Conservation (phyloP, 495 filamentous ascomycete species). For the Neurospora tetraspora region DNA sequence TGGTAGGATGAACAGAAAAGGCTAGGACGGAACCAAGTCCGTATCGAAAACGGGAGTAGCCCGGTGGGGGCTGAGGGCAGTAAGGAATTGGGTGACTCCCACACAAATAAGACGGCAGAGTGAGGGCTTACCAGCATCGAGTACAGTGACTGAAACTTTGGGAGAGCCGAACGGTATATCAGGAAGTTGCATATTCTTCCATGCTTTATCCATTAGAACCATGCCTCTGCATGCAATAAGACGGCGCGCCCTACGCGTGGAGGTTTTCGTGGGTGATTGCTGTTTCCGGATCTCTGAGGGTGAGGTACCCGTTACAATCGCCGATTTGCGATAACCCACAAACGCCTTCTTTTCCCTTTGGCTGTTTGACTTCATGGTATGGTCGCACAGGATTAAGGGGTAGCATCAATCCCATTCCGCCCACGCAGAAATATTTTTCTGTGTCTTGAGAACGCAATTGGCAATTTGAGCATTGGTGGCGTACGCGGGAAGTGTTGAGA, state of each 20-base stretch:
- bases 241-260: background rate
- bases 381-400: background rate
- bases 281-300: background rate
- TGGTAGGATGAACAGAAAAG: background rate
- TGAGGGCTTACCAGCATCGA: background rate
- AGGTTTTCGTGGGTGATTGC: background rate
- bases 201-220: background rate
- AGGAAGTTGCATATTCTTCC: background rate
- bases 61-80: background rate
- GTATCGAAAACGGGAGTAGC: background rate
- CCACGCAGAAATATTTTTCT: background rate
- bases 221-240: background rate
- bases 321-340: background rate
- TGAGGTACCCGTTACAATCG: background rate
- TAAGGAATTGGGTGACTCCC: background rate
- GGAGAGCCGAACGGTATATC: background rate
- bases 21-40: background rate
- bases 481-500: background rate
- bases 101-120: background rate
- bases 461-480: background rate
- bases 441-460: background rate
- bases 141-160: background rate
- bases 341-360: background rate
- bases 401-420: background rate
- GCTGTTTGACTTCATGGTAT: background rate